Percentiles rank a stretch among this genome's conserved stretches.
Conservation (phyloP, 139 green algal genomes). For the Ostreobium quekettii region DNA sequence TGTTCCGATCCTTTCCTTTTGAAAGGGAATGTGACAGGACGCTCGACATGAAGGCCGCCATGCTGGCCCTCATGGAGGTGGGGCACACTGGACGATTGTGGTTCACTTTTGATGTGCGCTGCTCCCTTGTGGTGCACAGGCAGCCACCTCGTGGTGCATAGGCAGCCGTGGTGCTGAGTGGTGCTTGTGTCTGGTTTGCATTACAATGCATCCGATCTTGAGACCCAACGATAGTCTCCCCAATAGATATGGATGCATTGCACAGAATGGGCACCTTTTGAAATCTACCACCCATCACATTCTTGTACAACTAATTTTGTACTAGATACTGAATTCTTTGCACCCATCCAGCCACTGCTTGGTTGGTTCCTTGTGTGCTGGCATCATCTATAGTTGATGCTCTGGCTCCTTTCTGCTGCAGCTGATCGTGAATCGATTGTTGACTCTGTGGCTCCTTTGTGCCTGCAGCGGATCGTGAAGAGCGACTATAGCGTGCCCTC, state of each 20-base stretch:
- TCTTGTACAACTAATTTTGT: too few species aligned
- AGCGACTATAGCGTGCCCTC: neutral
- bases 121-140: neutral
- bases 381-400: neutral
- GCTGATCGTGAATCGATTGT: too few species aligned
- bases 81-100: neutral
- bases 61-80: neutral
- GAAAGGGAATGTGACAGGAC: slow-evolving; percentile 34
- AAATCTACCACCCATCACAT: too few species aligned
- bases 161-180: neutral
- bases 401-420: neutral
- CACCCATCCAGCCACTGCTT: neutral
- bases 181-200: neutral
- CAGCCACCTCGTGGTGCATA: neutral
- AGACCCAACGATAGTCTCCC: neutral
- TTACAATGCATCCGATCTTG: neutral
- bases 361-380: neutral
- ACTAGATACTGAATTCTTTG: neutral
- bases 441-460: too few species aligned
- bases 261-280: neutral
- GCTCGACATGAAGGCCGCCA: neutral
- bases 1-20: slow-evolving; percentile 90
- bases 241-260: too few species aligned
- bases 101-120: neutral
- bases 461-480: slow-evolving; percentile 1